A percentile compares a stretch with the other conserved stretches of the same genome.
These are phyloP conservation scores for Lasiodiplodia hormozganensis DNA, from an alignment of 2,329 filamentous ascomycete genomes.

Conservation along the genomic window DNA sequence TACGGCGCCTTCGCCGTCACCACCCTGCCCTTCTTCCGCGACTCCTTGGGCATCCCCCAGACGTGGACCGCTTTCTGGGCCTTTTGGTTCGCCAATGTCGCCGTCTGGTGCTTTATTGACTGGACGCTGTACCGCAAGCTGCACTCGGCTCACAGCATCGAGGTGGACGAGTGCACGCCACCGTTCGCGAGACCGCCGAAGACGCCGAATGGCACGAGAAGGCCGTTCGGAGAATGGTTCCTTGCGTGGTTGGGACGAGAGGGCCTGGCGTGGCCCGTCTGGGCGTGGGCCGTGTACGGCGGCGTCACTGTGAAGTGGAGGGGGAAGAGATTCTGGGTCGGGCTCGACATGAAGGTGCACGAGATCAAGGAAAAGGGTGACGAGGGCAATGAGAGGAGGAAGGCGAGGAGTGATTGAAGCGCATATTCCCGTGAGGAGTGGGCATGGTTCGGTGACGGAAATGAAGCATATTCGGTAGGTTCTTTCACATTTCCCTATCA, in stretches of 20 bases:
- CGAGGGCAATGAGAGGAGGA: not conserved
- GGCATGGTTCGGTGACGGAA: not conserved
- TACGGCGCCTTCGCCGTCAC: conserved; percentile 83
- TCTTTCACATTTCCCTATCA: not conserved
- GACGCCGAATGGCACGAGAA: conserved; percentile 49
- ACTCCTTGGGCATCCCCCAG: conserved; percentile 60
- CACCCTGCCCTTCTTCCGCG: conserved; percentile 69
- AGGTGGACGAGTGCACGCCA: conserved; percentile 75
- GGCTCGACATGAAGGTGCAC: conserved; percentile 81
- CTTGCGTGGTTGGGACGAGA: conserved; percentile 86
- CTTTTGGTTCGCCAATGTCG: conserved; percentile 71
- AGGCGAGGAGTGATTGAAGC: conserved; percentile 6
- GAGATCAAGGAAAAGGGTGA: conserved; percentile 51
- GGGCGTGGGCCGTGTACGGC: conserved; percentile 88
- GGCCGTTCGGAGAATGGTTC: conserved; percentile 75
- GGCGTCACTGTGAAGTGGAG: conserved; percentile 89
- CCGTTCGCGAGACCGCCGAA: conserved; percentile 67
- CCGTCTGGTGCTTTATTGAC: conserved; percentile 77
- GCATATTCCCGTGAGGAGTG: not conserved
- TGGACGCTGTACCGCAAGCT: conserved; percentile 75
- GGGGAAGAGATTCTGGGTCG: conserved; percentile 80
- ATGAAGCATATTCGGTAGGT: not conserved
- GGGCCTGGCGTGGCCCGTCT: conserved; percentile 82
- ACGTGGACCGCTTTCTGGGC: conserved; percentile 72
- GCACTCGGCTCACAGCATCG: conserved; percentile 74